Evolutionary conservation across 2,329 filamentous ascomycete genomes (phyloP), one percentile per base, ranked within the genome.

Genomic region (Penicillium occitanis): DNA sequence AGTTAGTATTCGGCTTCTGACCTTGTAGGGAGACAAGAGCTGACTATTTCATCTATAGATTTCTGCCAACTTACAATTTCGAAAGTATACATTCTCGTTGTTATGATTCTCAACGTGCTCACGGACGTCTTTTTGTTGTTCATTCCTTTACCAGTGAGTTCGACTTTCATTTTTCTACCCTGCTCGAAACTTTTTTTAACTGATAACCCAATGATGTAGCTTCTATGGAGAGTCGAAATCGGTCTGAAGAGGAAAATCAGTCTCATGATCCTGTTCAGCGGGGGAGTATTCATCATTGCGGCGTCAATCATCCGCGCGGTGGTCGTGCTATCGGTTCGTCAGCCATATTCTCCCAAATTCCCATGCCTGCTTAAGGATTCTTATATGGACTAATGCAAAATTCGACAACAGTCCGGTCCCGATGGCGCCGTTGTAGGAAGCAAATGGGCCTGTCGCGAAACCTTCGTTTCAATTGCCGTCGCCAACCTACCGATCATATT

Each of bases 51-150:
- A 14, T 50, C 13, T 22, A 61, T 68, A 82, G 82, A 80, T 70
- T 58, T 72, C 42, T 85, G 83, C 68, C 81, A 82, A 62, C 76
- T 81, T 40, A 80, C 81, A 14, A 78, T 82, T 7, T 83, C 84
- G 0, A 78, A 74, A 10, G 76, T 80, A 33, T 77, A 84, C 60
- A 76, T 85, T 44, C 80, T 81, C 71, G 78, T 82, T 19, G 80
- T 78, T 1, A 78, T 83, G 63, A 74, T 80, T 7, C 76, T 83
- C 61, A 87, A 87, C 68, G 78, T 87, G 5, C 61, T 79, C 2
- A 88, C 86, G 3, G 86, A 88, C 68, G 55, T 86, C 1, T 88
- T 87, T 66, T 77, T 88, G 14, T 81, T 88, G 64, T 80, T 80
- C 22, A 87, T 88, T 28, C 85, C 85, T 0, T 75, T 88, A 3